Base-by-base conservation (phyloP, 306 rosid genomes). In the Cucumis cinereus region DNA sequence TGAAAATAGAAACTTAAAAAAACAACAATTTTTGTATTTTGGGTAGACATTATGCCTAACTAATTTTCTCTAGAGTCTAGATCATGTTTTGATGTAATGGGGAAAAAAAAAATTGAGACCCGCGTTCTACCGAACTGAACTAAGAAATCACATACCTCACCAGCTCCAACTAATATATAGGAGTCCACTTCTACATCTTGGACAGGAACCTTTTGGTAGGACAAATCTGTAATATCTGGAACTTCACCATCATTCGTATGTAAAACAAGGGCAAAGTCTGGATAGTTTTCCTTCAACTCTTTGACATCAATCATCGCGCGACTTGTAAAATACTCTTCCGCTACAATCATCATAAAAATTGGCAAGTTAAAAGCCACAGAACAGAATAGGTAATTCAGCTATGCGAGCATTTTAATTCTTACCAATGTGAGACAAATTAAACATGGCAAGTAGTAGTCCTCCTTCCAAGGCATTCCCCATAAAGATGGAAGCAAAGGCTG, bases 381-480 rank as follows among this genome's bases (percentile, higher is more conserved):
- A 43, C 75, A 28, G 28, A 45, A n/a, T 40, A 30, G 35, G 7
- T 22, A 69, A n/a, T 77, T 77, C 23, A 64, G 66, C 52, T 26
- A 15, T 40, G 23, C 38, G 33, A 62, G 52, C 73, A 55, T 23
- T 23, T 17, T 54, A 81, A 19, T 80, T 77, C 87, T 85, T 70
- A 93, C 98, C 98, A 22, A 93, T 93, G 85, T 91, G 98, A 63
- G 98, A 93, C 38, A 93, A 84, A 81, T 91, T 93, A 67, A 93
- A 93, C 97, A 93, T 93, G 64, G 91, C 96, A 88, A 93, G 90
- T 79, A 93, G 94, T 47, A 93, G 82, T 68, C 98, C 98, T 83
- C 98, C 98, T 85, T 93, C 98, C 81, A 93, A 73, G 75, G 93
- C 69, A 79, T 93, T 93, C 77, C 98, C 98, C 98, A 91, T 90